Evolutionary conservation across 2,329 filamentous ascomycete species (phyloP), one percentile per base, ranked within the genome.

Genomic region (Didymellaceae sp.): DNA sequence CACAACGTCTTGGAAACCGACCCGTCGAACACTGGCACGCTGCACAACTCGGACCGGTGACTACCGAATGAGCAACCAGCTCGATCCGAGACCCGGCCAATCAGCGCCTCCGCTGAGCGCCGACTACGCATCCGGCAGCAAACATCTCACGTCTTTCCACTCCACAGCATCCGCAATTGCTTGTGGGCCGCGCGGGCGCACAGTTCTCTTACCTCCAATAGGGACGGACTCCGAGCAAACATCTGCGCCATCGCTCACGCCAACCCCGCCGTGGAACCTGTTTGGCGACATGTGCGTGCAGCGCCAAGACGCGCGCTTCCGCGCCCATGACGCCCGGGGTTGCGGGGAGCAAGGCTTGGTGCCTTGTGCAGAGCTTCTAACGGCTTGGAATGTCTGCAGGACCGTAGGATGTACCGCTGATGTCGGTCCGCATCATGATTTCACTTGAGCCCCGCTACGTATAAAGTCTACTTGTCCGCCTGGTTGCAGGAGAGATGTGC

Each of bases 301-400:
- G 49, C 31, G 32, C 62, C 57, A 65, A 61, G 62, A 38, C 18
- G 43, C 25, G 34, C 25, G 17, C 53, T 44, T 35, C 42, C 11
- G 40, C 46, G 30, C 37, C 24, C 24, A 44, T 52, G 33, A 58
- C 58, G 54, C 55, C 45, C 46, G 49, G 44, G 30, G 46, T 52
- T 57, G 60, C 57, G 61, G 61, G 59, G 62, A 61, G 54, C 38
- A 45, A 53, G 52, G 45, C 59, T 61, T 62, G 56, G 55, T 41
- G 47, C 46, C 35, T 43, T 32, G 20, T 32, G 26, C 13, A 31
- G 45, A 53, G 45, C 41, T 37, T 54, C 42, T 47, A 42, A 35
- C 31, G 43, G 30, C 35, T 34, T 52, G 46, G 46, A 52, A 8
- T 28, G 26, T 28, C 26, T 9, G 10, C n/a, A 13, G 26, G 26